Evolutionary conservation across 768 basidiomycete species (phyloP).

Genomic region (Pleurotus platypus): DNA sequence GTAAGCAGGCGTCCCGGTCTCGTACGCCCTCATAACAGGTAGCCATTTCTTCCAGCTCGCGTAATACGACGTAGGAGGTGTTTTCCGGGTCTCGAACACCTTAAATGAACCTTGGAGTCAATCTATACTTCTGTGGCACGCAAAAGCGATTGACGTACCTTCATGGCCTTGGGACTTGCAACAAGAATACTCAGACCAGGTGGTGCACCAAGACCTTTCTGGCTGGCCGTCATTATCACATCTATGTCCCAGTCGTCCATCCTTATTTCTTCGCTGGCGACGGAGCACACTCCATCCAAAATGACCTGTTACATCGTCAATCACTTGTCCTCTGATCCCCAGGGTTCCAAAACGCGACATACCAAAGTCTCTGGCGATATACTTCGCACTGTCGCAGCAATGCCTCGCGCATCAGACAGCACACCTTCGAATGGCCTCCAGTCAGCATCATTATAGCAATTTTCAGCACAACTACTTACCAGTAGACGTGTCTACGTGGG

Average conservation of each 20-base stretch:
- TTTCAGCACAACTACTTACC: slow-evolving; percentile 28
- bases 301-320: slow-evolving; percentile 41
- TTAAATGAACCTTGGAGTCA: slow-evolving; percentile 15
- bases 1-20: slow-evolving; percentile 70
- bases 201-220: slow-evolving; percentile 85
- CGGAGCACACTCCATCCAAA: slow-evolving; percentile 86
- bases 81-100: slow-evolving; percentile 54
- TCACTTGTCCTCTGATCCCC: not conserved
- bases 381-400: slow-evolving; percentile 63
- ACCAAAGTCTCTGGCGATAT: slow-evolving; percentile 81
- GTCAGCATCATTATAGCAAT: not conserved
- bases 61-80: slow-evolving; percentile 69
- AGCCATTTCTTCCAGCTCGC: slow-evolving; percentile 88
- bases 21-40: slow-evolving; percentile 85
- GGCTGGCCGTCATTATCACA: slow-evolving; percentile 73
- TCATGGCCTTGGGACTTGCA: slow-evolving; percentile 69
- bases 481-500: slow-evolving; percentile 88
- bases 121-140: not conserved
- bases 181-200: slow-evolving; percentile 83
- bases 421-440: slow-evolving; percentile 43
- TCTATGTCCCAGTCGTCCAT: slow-evolving; percentile 90
- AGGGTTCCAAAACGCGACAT: slow-evolving; percentile 1
- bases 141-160: slow-evolving; percentile 27
- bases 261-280: slow-evolving; percentile 86
- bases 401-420: slow-evolving; percentile 67